Conservation (phyloP, 1,284 basidiomycete genomes). For the Flammula alnicola region DNA sequence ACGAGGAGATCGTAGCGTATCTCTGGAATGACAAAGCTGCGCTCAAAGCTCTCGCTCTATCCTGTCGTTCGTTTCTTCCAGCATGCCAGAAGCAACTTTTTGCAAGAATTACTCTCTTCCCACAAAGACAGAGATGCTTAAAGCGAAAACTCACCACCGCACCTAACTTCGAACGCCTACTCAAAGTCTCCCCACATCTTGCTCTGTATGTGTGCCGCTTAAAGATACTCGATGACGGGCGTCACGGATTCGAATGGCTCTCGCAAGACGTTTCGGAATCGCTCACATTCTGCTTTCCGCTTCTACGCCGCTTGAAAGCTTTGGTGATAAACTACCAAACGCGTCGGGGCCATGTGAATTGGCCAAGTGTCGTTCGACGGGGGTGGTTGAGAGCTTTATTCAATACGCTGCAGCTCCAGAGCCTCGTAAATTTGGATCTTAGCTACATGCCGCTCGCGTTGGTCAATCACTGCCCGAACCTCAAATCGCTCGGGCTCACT, state of each 20-base stretch:
- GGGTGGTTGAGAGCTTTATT: not conserved
- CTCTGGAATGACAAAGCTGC: slow-evolving; percentile 5
- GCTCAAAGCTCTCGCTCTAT: slow-evolving; percentile 9
- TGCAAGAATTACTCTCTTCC: slow-evolving; percentile 3
- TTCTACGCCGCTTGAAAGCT: slow-evolving; percentile 5
- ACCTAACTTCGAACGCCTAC: slow-evolving; percentile 1
- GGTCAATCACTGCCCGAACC: slow-evolving; percentile 2
- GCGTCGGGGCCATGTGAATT: slow-evolving; percentile 1
- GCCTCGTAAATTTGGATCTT: slow-evolving; percentile 2
- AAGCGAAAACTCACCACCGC: no score
- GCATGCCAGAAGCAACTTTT: slow-evolving; percentile 6
- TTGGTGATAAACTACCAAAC: not conserved
- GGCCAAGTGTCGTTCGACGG: not conserved
- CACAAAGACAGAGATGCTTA: not conserved
- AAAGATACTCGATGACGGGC: not conserved
- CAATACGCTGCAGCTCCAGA: slow-evolving; percentile 2
- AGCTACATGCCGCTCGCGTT: slow-evolving; percentile 4
- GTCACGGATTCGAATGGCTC: not conserved
- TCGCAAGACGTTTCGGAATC: no score
- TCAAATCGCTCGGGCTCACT: slow-evolving; percentile 1
- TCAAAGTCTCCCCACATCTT: slow-evolving; percentile 4
- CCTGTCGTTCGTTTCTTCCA: slow-evolving; percentile 3
- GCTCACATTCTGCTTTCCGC: slow-evolving; percentile 5
- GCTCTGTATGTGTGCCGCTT: slow-evolving; percentile 4
- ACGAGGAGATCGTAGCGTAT: slow-evolving; percentile 8